Evolutionary conservation across 2,329 filamentous ascomycete genomes (phyloP).

Genomic region (Sphaerostilbella broomeana): DNA sequence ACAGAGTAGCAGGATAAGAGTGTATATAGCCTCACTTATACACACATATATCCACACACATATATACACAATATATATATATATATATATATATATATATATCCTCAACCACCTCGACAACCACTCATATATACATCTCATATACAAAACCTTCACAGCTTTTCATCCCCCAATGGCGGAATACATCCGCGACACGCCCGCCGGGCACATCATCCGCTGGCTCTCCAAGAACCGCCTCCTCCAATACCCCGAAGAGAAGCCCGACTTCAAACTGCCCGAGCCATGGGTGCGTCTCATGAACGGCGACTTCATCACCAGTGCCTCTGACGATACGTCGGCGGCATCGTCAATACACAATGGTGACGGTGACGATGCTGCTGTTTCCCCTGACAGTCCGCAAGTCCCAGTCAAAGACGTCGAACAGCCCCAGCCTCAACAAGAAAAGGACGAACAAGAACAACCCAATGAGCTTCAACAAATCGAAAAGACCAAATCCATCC

Average conservation of each 20-base stretch:
- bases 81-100: too few species aligned
- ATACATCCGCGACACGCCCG: conserved; percentile 46
- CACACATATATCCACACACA: too few species aligned
- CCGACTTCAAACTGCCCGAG: conserved; percentile 46
- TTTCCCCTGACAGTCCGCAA: neutral
- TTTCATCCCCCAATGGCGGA: conserved; percentile 28
- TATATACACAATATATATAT: too few species aligned
- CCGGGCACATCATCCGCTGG: conserved; percentile 53
- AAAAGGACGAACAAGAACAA: neutral
- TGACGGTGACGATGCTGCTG: conserved; percentile 13
- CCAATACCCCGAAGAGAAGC: conserved; percentile 53
- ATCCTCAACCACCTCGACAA: too few species aligned
- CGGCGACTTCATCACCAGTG: conserved; percentile 16
- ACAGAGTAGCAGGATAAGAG: too few species aligned
- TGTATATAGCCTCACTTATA: too few species aligned
- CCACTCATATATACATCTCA: neutral
- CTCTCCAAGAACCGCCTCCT: conserved; percentile 46
- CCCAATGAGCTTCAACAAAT: conserved; percentile 9
- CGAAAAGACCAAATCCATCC: conserved; percentile 41
- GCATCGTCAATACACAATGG: conserved; percentile 18
- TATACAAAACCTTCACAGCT: neutral
- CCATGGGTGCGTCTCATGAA: conserved; percentile 31
- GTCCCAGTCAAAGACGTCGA: conserved; percentile 10
- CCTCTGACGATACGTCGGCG: conserved; percentile 17
- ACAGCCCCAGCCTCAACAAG: conserved; percentile 2